Conservation (phyloP, 1,284 basidiomycete genomes). For the Ceratobasidium sp. region DNA sequence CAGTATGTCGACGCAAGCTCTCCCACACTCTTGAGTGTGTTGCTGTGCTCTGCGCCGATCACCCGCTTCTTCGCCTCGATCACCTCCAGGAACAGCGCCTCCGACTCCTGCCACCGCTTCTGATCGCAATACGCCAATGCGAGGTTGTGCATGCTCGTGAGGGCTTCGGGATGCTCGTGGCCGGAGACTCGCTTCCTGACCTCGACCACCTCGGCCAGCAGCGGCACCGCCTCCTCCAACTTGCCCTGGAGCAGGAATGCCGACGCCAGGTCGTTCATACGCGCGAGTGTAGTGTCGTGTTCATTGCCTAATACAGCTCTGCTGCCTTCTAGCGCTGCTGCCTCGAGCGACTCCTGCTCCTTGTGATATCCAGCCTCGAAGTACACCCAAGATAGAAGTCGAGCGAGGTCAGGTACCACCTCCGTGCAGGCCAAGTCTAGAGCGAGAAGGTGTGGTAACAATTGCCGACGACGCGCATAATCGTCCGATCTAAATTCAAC, state of each 20-base stretch:
- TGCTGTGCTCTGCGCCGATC: not conserved
- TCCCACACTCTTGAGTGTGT: not conserved
- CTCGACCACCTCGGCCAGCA: not conserved
- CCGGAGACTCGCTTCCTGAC: not conserved
- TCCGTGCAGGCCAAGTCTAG: not conserved
- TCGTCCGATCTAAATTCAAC: conserved; percentile 6
- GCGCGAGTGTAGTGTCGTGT: not conserved
- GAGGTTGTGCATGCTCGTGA: not conserved
- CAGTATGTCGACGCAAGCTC: not conserved
- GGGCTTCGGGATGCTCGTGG: not conserved
- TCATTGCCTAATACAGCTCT: not conserved
- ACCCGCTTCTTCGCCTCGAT: not conserved
- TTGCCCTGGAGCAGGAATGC: not conserved
- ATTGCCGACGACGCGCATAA: conserved; percentile 12
- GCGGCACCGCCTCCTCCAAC: not conserved
- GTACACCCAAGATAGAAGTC: not conserved
- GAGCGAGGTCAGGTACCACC: not conserved
- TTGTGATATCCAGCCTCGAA: conserved; percentile 9
- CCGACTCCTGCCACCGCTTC: not conserved
- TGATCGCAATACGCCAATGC: not conserved
- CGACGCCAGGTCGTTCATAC: not conserved
- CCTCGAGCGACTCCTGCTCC: not conserved
- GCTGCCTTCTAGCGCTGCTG: too few relatives aligned
- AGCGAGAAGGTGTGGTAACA: conserved; percentile 32
- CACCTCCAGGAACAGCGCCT: not conserved